phyloP scores from a whole-genome alignment of 1,284 basidiomycete genomes.

The Phaffia rhodozyma region DNA sequence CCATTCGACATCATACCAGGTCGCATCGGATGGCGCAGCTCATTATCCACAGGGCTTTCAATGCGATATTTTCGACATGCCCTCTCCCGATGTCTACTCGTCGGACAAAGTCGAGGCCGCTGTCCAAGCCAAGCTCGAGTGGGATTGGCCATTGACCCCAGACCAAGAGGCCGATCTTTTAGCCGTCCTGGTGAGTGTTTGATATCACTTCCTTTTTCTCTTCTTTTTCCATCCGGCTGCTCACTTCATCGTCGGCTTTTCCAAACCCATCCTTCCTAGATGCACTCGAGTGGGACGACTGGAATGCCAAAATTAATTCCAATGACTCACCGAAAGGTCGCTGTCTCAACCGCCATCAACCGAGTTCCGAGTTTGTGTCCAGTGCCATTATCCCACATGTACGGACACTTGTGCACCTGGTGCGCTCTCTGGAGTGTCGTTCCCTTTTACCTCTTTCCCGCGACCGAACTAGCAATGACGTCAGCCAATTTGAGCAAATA shows the following conservation, averaged over 20 bases:
- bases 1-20: constrained; percentile 34
- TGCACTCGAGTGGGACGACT: constrained; percentile 51
- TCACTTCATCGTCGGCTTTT: constrained; percentile 27
- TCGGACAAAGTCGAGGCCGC: not conserved
- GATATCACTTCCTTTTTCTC: too few relatives aligned
- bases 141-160: constrained; percentile 33
- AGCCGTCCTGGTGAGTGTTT: constrained; percentile 39
- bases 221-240: too few relatives aligned
- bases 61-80: not conserved
- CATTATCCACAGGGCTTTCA: constrained; percentile 24
- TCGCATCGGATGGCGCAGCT: constrained; percentile 33
- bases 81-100: not conserved
- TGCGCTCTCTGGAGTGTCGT: constrained; percentile 38
- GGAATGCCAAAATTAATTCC: constrained; percentile 42
- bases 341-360: constrained; percentile 24
- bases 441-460: constrained; percentile 44
- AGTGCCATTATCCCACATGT: not conserved
- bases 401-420: constrained; percentile 20
- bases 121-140: not conserved
- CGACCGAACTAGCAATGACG: constrained; percentile 43
- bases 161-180: constrained; percentile 40
- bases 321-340: constrained; percentile 35
- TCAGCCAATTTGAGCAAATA: constrained; percentile 33
- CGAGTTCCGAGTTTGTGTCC: not conserved
- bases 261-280: constrained; percentile 21